A percentile compares a stretch with the other conserved stretches of the same genome.
phyloP scores from a whole-genome alignment of 1,284 basidiomycete genomes.

The Cryptococcus jaspeensis region DNA sequence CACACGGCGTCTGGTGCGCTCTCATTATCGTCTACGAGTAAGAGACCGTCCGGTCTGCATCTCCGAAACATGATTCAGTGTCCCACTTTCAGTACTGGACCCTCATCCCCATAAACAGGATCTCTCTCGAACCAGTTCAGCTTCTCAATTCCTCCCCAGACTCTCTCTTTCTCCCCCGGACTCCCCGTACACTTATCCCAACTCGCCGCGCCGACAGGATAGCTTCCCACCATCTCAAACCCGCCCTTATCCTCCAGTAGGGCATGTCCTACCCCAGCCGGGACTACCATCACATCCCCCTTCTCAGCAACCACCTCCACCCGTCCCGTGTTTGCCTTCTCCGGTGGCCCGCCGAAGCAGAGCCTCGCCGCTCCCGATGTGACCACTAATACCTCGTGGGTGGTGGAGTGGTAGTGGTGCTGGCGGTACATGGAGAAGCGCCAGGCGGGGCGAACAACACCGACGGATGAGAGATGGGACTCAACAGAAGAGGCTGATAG shows the following conservation, averaged over 20 bases:
- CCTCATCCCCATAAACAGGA: conserved; percentile 53
- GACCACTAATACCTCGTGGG: conserved; percentile 53
- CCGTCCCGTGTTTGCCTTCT: conserved; percentile 41
- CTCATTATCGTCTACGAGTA: too few relatives aligned
- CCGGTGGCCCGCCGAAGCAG: conserved; percentile 50
- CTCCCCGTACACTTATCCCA: conserved; percentile 52
- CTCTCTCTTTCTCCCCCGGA: conserved; percentile 39
- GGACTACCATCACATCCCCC: conserved; percentile 54
- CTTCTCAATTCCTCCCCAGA: conserved; percentile 38
- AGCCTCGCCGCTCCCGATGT: conserved; percentile 45
- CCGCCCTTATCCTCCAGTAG: conserved; percentile 45
- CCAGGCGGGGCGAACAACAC: conserved; percentile 52
- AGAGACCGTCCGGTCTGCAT: too few relatives aligned
- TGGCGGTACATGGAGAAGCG: conserved; percentile 53
- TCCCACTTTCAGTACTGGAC: conserved; percentile 34
- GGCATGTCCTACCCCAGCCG: conserved; percentile 53
- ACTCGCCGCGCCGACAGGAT: conserved; percentile 42
- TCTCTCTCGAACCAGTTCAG: conserved; percentile 52
- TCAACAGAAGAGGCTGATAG: conserved; percentile 17
- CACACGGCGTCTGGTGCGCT: too few relatives aligned
- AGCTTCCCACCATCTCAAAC: conserved; percentile 55
- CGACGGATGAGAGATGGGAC: conserved; percentile 43
- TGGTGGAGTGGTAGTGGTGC: conserved; percentile 55
- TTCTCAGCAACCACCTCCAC: conserved; percentile 44
- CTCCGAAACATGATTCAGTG: too few relatives aligned